Percentiles rank a stretch among this genome's conserved stretches.
Evolutionary conservation across 2,329 filamentous ascomycete species (phyloP).

Genomic region (Cephalotrichum gorgonifer): DNA sequence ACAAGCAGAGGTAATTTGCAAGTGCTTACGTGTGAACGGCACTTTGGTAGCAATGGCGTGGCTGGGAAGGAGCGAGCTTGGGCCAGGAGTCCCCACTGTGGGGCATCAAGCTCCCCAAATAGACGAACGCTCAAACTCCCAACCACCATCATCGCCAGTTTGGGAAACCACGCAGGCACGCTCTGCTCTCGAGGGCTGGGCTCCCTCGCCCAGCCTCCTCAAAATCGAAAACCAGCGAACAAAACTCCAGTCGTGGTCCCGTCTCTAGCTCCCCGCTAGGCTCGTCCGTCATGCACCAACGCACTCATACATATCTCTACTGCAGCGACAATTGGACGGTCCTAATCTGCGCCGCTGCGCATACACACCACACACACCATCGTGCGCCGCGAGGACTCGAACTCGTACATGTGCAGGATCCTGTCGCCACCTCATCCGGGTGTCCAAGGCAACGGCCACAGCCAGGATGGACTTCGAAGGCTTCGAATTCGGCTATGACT

Average conservation of each 20-base stretch:
- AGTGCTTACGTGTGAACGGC: too few species aligned
- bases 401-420: background rate
- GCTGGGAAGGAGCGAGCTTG: background rate
- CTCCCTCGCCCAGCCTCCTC: background rate
- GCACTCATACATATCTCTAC: background rate
- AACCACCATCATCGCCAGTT: background rate
- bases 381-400: background rate
- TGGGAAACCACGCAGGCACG: background rate
- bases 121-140: background rate
- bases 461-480: conserved; percentile 4
- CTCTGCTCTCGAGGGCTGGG: background rate
- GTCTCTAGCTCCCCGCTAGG: background rate
- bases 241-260: conserved; percentile 3
- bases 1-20: too few species aligned
- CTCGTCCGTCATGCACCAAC: conserved; percentile 2
- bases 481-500: conserved; percentile 4
- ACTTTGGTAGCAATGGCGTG: background rate
- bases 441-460: background rate
- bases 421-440: background rate
- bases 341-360: too few species aligned
- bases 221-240: background rate
- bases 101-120: background rate
- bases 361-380: too few species aligned
- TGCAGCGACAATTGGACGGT: conserved; percentile 1
- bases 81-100: background rate